Conservation (phyloP, 2,329 filamentous ascomycete genomes). For the Aspergillus texensis region DNA sequence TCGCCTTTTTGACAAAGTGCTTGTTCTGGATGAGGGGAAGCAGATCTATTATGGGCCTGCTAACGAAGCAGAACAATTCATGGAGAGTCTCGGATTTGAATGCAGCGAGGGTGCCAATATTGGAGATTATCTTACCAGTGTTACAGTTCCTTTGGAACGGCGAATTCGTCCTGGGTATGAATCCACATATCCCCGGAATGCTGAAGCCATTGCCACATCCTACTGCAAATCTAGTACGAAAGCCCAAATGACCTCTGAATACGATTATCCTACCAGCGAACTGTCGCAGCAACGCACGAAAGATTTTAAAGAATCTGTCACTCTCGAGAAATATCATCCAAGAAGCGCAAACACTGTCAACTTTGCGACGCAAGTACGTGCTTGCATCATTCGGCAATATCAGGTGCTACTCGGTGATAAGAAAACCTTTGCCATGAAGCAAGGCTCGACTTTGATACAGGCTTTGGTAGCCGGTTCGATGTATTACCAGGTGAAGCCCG, state of each 20-base stretch:
- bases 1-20: conserved; percentile 69
- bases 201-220: conserved; percentile 45
- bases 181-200: conserved; percentile 47
- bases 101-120: conserved; percentile 65
- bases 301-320: conserved; percentile 47
- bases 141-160: conserved; percentile 59
- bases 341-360: conserved; percentile 13
- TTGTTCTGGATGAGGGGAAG: conserved; percentile 68
- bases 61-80: conserved; percentile 62
- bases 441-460: conserved; percentile 58
- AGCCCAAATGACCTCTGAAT: conserved; percentile 56
- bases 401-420: conserved; percentile 68
- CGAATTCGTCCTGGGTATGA: conserved; percentile 48
- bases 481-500: conserved; percentile 65
- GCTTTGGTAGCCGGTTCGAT: conserved; percentile 66
- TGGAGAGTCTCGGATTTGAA: conserved; percentile 66
- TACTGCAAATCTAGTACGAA: conserved; percentile 59
- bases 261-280: conserved; percentile 57
- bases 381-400: conserved; percentile 62
- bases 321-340: background rate
- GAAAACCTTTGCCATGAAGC: conserved; percentile 64
- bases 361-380: conserved; percentile 57
- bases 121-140: conserved; percentile 67
- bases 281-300: conserved; percentile 54
- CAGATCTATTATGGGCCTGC: conserved; percentile 67